Base-by-base conservation (phyloP, 208 protist species). In the Acanthamoeba royreba region DNA sequence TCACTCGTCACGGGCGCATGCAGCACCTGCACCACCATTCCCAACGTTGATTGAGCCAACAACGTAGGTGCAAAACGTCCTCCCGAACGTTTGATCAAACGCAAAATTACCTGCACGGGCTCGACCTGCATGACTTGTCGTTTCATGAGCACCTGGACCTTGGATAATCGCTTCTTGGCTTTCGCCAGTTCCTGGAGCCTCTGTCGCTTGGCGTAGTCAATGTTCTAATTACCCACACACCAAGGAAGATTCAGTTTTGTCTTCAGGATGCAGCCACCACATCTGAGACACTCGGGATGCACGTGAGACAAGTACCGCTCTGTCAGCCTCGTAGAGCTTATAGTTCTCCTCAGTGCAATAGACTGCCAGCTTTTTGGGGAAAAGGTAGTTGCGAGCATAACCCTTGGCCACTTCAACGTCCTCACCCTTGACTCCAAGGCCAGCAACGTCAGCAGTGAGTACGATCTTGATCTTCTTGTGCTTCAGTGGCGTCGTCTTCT, bases 391-490 rank as follows among this genome's bases (percentile, higher is more conserved):
- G 77, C 77, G 77, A 25, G 77, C 77, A 40, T 45, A 86, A 28
- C 77, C 77, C 77, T 53, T 86, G 43, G 77, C 77, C 77, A 86
- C 77, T 15, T 31, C 40, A 25, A 86, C n/a, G 42, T 55, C 77
- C 77, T 86, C 77, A 33, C 77, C 77, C 77, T 86, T 46, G 25
- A 86, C 77, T 17, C 77, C 77, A 9, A 55, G 28, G 43, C 9
- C 33, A 28, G 77, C 25, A 15, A 53, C 25, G 77, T 86, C 77
- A 15, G 17, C 15, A 13, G 77, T 86, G 77, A 86, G 77, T 25
- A 86, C 77, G n/a, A 86, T 53, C 77, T 86, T 53, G 43, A 86
- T 86, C n/a, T 86, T 86, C 28, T 86, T 86, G 43, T 86, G 35
- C 63, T 74, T 74, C 5, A 40, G 17, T 15, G 33, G 63, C 63